Evolutionary conservation across 2,329 filamentous ascomycete genomes (phyloP).

Genomic region (Polytolypa hystricis): DNA sequence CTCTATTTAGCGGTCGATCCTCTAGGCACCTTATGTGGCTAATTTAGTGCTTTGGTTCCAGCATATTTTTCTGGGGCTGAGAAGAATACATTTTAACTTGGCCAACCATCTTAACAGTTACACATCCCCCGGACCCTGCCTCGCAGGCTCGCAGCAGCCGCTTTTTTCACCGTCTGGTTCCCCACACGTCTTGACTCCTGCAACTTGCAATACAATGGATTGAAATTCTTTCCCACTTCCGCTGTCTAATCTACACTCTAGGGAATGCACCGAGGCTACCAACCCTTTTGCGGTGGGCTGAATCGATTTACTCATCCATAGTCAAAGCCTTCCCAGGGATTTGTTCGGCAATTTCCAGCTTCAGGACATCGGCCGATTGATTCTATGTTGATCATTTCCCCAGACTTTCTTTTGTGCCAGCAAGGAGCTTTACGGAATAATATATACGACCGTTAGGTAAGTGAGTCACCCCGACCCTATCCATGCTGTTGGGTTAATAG

Average conservation of each 20-base stretch:
- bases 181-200: background rate
- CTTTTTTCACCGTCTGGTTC: background rate
- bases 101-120: background rate
- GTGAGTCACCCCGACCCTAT: too few relatives aligned
- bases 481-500: too few relatives aligned
- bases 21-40: background rate
- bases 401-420: too few relatives aligned
- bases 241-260: constrained; percentile 13
- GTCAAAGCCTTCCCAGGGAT: too few relatives aligned
- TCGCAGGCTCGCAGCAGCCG: background rate
- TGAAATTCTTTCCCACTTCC: background rate
- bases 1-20: background rate
- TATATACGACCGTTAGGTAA: too few relatives aligned
- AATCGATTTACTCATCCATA: too few relatives aligned
- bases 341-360: too few relatives aligned
- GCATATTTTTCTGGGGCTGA: background rate
- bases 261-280: constrained; percentile 35
- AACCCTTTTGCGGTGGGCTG: too few relatives aligned
- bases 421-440: too few relatives aligned
- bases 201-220: background rate
- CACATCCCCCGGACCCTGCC: background rate
- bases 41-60: background rate
- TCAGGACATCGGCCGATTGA: too few relatives aligned
- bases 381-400: too few relatives aligned
- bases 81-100: background rate